Base-by-base conservation (phyloP, 1,284 basidiomycete species). In the Waitea zeae region DNA sequence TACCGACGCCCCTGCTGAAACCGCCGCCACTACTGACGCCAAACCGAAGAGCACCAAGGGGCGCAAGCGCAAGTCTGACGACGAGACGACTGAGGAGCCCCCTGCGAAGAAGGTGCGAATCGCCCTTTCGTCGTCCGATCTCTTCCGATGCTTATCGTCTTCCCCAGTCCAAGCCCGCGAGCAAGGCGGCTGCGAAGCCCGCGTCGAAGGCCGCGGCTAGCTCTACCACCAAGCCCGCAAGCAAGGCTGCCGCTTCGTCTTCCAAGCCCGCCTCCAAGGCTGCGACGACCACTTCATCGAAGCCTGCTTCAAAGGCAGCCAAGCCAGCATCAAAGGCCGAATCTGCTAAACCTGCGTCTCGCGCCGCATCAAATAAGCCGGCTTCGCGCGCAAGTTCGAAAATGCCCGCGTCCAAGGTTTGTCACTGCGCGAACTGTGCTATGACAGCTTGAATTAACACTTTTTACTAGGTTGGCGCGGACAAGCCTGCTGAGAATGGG, bases 31-130 rank as follows among this genome's bases (percentile, higher is more conserved):
- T 31, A 43, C 38, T 17, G 57, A n/a, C 47, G 12, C 69, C 20
- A 77, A 74, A 51, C 59, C 68, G 19, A 42, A 62, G 28, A 59
- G 60, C 41, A 65, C 70, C 17, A 66, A 57, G 50, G 78, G 80
- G 52, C 64, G 75, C 20, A 52, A 31, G 17, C 20, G 32, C 30
- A 39, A 42, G 20, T 38, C 20, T 3, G 41, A 36, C 17, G 42
- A 36, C 31, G 49, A 46, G 28, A 51, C 46, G 33, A 51, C 45
- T 18, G 43, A 50, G 37, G 49, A 46, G 31, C 53, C 54, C 12
- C 42, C 47, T 4, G 46, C 54, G 12, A 57, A 57, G 48, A 53
- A 51, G 44, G 55, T 55, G 33, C 5, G 40, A 30, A 14, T 12
- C 34, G 15, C 22, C 39, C 39, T 12, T 19, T n/a, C 29, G 6